A percentile compares a stretch with the other conserved stretches of the same genome.
Evolutionary conservation across 2,329 filamentous ascomycete genomes (phyloP).

Genomic region (Colletotrichum sansevieriae): DNA sequence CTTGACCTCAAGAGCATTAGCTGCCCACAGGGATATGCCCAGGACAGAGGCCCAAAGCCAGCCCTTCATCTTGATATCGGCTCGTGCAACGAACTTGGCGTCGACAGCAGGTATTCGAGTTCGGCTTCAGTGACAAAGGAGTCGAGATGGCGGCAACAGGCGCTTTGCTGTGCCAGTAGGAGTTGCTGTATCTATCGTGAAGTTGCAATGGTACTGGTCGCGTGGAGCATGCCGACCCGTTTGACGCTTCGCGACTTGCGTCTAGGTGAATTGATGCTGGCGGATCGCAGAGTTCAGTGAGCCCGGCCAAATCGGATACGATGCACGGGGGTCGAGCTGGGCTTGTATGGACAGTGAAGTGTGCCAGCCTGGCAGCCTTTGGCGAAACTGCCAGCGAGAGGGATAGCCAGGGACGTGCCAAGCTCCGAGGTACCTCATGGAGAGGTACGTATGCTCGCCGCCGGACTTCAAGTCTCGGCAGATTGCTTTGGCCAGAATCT

Average conservation of each 20-base stretch:
- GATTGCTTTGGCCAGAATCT: slow-evolving; percentile 17
- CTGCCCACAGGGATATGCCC: slow-evolving; percentile 67
- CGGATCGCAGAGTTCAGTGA: slow-evolving; percentile 24
- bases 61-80: slow-evolving; percentile 63
- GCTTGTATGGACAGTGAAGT: slow-evolving; percentile 20
- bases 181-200: slow-evolving; percentile 24
- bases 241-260: slow-evolving; percentile 12
- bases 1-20: slow-evolving; percentile 68
- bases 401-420: slow-evolving; percentile 35
- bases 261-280: slow-evolving; percentile 10
- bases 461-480: slow-evolving; percentile 4
- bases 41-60: slow-evolving; percentile 65
- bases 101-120: not conserved
- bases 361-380: slow-evolving; percentile 38
- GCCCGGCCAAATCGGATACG: slow-evolving; percentile 32
- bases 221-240: slow-evolving; percentile 27
- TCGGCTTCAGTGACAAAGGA: not conserved
- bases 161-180: not conserved
- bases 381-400: slow-evolving; percentile 34
- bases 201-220: slow-evolving; percentile 17
- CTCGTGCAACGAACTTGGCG: not conserved
- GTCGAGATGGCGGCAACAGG: slow-evolving; percentile 6
- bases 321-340: slow-evolving; percentile 28
- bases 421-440: slow-evolving; percentile 28
- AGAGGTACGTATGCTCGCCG: slow-evolving; percentile 21